Percentiles rank a stretch among this genome's conserved stretches.
Evolutionary conservation across 495 filamentous ascomycete species (phyloP).

Genomic region (Penicillium lividum): DNA sequence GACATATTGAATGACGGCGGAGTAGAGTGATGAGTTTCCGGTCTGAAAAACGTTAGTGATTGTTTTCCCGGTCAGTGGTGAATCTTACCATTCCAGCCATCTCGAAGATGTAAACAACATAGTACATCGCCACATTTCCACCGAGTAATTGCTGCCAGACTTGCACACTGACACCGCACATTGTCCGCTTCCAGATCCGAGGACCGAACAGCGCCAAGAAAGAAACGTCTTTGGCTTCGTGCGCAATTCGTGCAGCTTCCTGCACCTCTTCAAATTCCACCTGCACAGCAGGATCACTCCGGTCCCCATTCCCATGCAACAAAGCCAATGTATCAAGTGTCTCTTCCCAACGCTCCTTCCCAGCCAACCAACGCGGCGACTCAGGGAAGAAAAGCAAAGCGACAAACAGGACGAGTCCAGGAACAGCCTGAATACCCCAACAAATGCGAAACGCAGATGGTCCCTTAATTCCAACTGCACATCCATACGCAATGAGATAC

Average conservation of each 20-base stretch:
- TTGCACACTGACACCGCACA: slow-evolving; percentile 67
- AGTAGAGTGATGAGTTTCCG: slow-evolving; percentile 66
- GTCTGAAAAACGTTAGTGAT: slow-evolving; percentile 27
- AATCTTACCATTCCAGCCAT: slow-evolving; percentile 57
- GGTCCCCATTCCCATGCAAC: slow-evolving; percentile 67
- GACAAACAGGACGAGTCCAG: slow-evolving; percentile 61
- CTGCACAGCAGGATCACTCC: slow-evolving; percentile 66
- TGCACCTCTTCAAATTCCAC: slow-evolving; percentile 76
- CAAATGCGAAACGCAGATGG: slow-evolving; percentile 68
- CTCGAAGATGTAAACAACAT: slow-evolving; percentile 69
- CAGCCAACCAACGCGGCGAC: slow-evolving; percentile 73
- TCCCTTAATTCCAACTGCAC: slow-evolving; percentile 52
- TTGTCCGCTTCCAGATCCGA: slow-evolving; percentile 70
- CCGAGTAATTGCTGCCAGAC: slow-evolving; percentile 71
- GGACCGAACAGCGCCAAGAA: slow-evolving; percentile 59
- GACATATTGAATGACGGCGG: slow-evolving; percentile 72
- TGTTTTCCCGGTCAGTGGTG: neutral
- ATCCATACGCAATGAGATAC: slow-evolving; percentile 63
- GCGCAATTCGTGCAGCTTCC: slow-evolving; percentile 53
- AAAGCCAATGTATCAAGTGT: slow-evolving; percentile 64
- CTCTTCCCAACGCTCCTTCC: slow-evolving; percentile 66
- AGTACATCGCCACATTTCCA: slow-evolving; percentile 68
- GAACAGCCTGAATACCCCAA: slow-evolving; percentile 73
- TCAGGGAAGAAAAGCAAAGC: slow-evolving; percentile 70
- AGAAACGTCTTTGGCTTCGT: slow-evolving; percentile 54